Evolutionary conservation across 192 early-diverging fungal genomes (phyloP).

Genomic region (Umbelopsis sp.): DNA sequence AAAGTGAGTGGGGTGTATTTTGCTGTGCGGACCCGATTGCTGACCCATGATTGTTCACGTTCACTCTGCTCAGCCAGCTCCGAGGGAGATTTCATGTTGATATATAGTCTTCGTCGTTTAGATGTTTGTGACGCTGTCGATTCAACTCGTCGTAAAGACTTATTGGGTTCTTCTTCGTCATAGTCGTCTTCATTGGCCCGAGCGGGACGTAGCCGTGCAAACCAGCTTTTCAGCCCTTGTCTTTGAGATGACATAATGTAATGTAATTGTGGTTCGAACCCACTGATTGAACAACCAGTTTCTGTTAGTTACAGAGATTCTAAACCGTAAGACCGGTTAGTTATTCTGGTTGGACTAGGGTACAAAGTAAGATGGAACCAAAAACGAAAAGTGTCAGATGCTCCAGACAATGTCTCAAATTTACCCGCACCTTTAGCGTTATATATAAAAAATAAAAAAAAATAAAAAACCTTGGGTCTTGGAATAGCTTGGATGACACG

Average conservation of each 20-base stretch:
- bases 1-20: conserved; percentile 93
- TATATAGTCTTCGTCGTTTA: conserved; percentile 40
- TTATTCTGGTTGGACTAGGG: neutral
- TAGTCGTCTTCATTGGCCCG: neutral
- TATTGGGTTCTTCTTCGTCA: conserved; percentile 15
- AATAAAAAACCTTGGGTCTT: neutral
- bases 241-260: conserved; percentile 9
- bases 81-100: conserved; percentile 30
- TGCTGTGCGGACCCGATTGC: conserved; percentile 83
- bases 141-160: conserved; percentile 20
- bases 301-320: neutral
- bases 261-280: neutral
- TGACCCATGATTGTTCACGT: conserved; percentile 40
- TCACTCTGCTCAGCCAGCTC: conserved; percentile 31
- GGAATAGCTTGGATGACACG: neutral
- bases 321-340: neutral
- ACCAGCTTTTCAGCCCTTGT: neutral
- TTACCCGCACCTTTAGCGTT: conserved; percentile 11
- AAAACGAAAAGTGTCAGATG: neutral
- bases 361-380: neutral
- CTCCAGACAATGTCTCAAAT: conserved; percentile 9
- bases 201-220: conserved; percentile 1
- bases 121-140: conserved; percentile 37
- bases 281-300: neutral
- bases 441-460: conserved; percentile 6